Evolutionary conservation across 129 eudicot species (phyloP).

Genomic region (Centaurea solstitialis): DNA sequence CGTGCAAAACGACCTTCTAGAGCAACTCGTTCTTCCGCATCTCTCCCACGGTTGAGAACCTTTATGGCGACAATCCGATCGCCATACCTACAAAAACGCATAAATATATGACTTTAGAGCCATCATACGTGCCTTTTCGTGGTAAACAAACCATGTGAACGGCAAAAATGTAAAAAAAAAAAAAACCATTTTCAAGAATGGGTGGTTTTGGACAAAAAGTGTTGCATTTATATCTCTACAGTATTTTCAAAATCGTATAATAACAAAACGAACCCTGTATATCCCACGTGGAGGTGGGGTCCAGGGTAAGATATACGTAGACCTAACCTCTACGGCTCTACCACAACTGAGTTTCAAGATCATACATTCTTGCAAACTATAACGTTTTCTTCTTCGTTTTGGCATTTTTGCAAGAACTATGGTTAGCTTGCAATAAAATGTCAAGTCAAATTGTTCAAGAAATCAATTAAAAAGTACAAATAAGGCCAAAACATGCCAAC

Average conservation of each 20-base stretch:
- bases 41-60: slow-evolving; percentile 82
- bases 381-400: neutral
- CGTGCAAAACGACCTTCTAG: slow-evolving; percentile 90
- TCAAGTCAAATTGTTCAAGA: neutral
- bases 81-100: slow-evolving; percentile 55
- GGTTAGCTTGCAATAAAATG: neutral
- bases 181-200: neutral
- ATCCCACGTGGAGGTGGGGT: neutral
- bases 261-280: neutral
- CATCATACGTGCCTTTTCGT: neutral
- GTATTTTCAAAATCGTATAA: neutral
- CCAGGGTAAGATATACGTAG: neutral
- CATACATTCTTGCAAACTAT: neutral
- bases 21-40: slow-evolving; percentile 64
- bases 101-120: neutral
- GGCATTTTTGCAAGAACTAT: slow-evolving; percentile 7
- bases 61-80: slow-evolving; percentile 87
- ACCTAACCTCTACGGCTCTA: neutral
- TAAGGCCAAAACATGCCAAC: slow-evolving; percentile 11
- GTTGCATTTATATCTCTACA: neutral
- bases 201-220: neutral
- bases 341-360: neutral
- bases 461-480: slow-evolving; percentile 6
- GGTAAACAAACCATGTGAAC: neutral
- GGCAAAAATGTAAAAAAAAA: neutral